Evolutionary conservation across 352 stramenopile genomes (phyloP).

Genomic region (Phytophthora sp.): DNA sequence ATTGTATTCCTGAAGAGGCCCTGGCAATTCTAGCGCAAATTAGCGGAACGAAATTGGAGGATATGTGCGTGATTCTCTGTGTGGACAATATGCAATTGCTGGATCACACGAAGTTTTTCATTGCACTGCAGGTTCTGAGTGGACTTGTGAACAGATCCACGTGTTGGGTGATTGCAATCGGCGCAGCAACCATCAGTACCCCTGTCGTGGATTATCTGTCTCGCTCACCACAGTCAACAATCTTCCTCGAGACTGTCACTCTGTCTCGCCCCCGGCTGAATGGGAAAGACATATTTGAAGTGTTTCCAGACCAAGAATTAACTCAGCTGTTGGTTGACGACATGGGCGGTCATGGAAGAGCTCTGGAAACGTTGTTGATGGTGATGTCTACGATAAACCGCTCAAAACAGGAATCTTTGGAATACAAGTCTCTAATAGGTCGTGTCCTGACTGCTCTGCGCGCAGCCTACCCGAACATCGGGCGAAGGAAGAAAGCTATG

Average conservation of each 20-base stretch:
- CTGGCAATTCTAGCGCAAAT: not conserved
- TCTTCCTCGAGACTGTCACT: not conserved
- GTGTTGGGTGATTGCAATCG: conserved; percentile 14
- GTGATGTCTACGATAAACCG: not conserved
- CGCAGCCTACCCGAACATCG: not conserved
- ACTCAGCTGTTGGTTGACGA: conserved; percentile 4
- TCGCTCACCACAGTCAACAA: not conserved
- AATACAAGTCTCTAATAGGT: not conserved
- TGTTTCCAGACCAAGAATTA: not conserved
- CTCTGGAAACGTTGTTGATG: not conserved
- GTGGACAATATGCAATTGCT: conserved; percentile 9
- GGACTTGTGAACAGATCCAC: conserved; percentile 8
- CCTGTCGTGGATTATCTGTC: conserved; percentile 5
- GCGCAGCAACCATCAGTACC: conserved; percentile 7
- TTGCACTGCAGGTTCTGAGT: not conserved
- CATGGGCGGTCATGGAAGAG: conserved; percentile 1
- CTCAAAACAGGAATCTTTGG: not conserved
- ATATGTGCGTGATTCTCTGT: conserved; percentile 22
- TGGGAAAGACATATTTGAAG: not conserved
- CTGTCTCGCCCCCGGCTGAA: not conserved
- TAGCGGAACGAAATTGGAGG: no score
- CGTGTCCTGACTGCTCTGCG: not conserved
- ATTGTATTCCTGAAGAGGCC: not conserved
- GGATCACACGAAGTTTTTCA: conserved; percentile 8
- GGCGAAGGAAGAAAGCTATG: not conserved